Percentiles rank a stretch among this genome's conserved stretches.
phyloP scores from a whole-genome alignment of 208 protist genomes.

The Porcisia deanei region DNA sequence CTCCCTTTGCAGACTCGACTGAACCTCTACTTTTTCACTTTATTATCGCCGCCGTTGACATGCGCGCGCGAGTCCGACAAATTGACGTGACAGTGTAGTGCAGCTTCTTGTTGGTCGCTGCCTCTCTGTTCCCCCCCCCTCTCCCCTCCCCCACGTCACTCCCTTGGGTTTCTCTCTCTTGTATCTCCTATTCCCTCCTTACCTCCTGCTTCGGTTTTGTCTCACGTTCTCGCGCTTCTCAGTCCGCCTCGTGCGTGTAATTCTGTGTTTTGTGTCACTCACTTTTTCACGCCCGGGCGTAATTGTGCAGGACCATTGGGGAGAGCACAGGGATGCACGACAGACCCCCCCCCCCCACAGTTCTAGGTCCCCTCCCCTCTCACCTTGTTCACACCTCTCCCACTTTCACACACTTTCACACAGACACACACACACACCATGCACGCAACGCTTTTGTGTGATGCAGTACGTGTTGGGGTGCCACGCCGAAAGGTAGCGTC shows the following conservation, averaged over 20 bases:
- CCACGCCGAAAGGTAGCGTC: not conserved
- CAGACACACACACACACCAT: not conserved
- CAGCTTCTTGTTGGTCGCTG: too few relatives aligned
- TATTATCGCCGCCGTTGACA: too few relatives aligned
- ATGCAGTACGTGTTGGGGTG: not conserved
- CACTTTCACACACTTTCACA: not conserved
- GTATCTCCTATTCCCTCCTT: not conserved
- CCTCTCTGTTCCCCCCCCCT: not conserved
- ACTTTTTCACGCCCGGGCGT: not conserved
- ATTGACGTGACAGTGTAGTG: too few relatives aligned
- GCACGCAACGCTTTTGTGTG: conserved; percentile 1
- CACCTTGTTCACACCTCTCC: not conserved
- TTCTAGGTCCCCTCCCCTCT: not conserved
- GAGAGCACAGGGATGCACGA: not conserved
- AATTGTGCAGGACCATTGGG: not conserved
- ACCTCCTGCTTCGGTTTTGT: not conserved
- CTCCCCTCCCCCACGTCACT: not conserved
- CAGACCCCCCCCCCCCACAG: not conserved
- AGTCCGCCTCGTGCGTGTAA: not conserved
- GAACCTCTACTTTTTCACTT: too few relatives aligned
- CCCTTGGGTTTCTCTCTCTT: not conserved
- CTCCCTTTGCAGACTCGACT: too few relatives aligned
- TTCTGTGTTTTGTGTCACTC: not conserved
- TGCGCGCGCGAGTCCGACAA: too few relatives aligned
- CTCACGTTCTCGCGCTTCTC: not conserved